These are phyloP conservation scores for Termitomyces titanicus DNA, from an alignment of 768 basidiomycete genomes.

Conservation along the genomic window DNA sequence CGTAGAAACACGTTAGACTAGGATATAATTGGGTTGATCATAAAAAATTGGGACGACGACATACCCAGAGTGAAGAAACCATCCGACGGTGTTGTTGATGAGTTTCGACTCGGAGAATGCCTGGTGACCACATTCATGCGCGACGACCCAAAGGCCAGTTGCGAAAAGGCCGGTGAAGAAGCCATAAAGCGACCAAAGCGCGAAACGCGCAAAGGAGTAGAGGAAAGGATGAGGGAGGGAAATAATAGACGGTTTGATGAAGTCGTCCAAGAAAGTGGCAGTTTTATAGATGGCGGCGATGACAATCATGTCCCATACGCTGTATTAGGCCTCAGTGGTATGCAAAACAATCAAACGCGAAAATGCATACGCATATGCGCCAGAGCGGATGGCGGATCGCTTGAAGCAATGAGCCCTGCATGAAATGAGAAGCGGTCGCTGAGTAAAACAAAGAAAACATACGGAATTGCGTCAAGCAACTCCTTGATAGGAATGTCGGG, in stretches of 20 bases:
- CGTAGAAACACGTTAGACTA: slow-evolving; percentile 19
- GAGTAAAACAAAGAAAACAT: slow-evolving; percentile 25
- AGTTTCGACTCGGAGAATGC: slow-evolving; percentile 90
- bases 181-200: slow-evolving; percentile 77
- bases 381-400: slow-evolving; percentile 81
- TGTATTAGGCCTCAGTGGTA: slow-evolving; percentile 21
- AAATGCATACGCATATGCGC: slow-evolving; percentile 64
- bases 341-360: not conserved
- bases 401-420: slow-evolving; percentile 81
- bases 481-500: slow-evolving; percentile 90
- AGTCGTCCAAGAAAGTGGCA: slow-evolving; percentile 59
- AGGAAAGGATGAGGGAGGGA: slow-evolving; percentile 57
- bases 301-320: slow-evolving; percentile 71
- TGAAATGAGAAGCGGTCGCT: not conserved
- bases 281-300: slow-evolving; percentile 67
- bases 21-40: too few relatives aligned
- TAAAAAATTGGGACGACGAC: slow-evolving; percentile 24
- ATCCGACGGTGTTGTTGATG: slow-evolving; percentile 91
- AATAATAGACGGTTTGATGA: slow-evolving; percentile 53
- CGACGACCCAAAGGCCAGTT: slow-evolving; percentile 93
- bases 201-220: slow-evolving; percentile 57
- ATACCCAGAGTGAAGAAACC: slow-evolving; percentile 87
- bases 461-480: slow-evolving; percentile 81
- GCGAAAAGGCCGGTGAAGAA: slow-evolving; percentile 82
- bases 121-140: slow-evolving; percentile 95